A percentile compares a stretch with the other conserved stretches of the same genome.
These are phyloP conservation scores for Phanerodontia chrysosporium DNA, from an alignment of 768 basidiomycete genomes.

Conservation along the genomic window DNA sequence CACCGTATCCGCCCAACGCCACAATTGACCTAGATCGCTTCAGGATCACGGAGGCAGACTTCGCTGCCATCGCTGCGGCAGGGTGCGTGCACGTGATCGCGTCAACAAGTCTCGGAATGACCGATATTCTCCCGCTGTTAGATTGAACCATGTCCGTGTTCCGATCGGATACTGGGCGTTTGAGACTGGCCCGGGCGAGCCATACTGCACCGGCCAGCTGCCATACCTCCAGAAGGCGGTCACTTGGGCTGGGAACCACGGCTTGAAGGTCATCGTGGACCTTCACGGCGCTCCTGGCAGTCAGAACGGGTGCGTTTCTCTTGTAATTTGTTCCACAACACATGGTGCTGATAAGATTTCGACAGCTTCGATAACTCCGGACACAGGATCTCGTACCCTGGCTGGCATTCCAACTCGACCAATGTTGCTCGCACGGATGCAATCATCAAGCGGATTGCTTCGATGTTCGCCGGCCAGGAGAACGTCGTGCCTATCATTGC, in stretches of 20 bases:
- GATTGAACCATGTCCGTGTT: constrained; percentile 77
- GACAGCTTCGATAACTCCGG: constrained; percentile 80
- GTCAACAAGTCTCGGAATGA: constrained; percentile 6
- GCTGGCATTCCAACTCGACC: constrained; percentile 63
- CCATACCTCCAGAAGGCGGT: constrained; percentile 68
- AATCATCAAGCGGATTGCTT: constrained; percentile 59
- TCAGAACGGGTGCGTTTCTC: constrained; percentile 63
- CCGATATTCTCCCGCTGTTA: constrained; percentile 24
- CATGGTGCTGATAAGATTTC: constrained; percentile 1
- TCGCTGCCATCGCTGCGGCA: constrained; percentile 67
- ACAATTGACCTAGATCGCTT: constrained; percentile 17
- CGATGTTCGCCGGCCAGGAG: constrained; percentile 50
- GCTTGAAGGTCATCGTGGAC: constrained; percentile 80
- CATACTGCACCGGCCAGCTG: constrained; percentile 74
- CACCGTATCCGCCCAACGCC: not conserved
- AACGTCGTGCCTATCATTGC: constrained; percentile 64
- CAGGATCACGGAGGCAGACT: constrained; percentile 74
- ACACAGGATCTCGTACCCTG: constrained; percentile 52
- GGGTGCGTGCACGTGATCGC: constrained; percentile 42
- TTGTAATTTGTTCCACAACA: not conserved
- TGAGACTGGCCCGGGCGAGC: constrained; percentile 73
- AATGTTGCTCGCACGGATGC: constrained; percentile 66
- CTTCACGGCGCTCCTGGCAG: constrained; percentile 70
- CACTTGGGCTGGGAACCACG: constrained; percentile 62
- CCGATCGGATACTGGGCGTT: constrained; percentile 93